phyloP scores from a whole-genome alignment of 129 eudicot species.

The Ambrosia artemisiifolia region DNA sequence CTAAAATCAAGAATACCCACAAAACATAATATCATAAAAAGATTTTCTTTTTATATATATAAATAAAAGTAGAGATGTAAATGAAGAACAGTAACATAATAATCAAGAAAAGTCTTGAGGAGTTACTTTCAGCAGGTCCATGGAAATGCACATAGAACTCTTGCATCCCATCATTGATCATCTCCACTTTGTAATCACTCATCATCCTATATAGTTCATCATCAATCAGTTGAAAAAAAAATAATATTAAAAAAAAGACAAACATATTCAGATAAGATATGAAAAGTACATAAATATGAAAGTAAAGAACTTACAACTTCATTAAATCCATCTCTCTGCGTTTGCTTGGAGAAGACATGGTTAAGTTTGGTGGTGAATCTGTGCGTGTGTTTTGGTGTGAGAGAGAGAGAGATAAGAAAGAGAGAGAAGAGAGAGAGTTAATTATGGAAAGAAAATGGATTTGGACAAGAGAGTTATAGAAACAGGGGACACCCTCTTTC shows the following conservation, averaged over 20 bases:
- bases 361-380: conserved; percentile 2
- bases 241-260: not conserved
- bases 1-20: conserved; percentile 19
- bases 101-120: conserved; percentile 9
- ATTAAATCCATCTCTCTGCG: conserved; percentile 89
- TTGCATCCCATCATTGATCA: conserved; percentile 88
- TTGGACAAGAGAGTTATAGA: conserved; percentile 7
- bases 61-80: not conserved
- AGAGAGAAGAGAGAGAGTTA: conserved; percentile 13
- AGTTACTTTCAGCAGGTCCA: conserved; percentile 79
- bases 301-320: conserved; percentile 59
- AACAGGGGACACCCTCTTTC: conserved; percentile 11
- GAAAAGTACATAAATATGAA: conserved; percentile 1
- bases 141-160: conserved; percentile 78
- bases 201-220: conserved; percentile 59
- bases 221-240: not conserved
- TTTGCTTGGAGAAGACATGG: conserved; percentile 91
- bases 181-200: conserved; percentile 93
- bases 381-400: not conserved
- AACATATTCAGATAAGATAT: not conserved
- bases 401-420: conserved; percentile 29
- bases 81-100: not conserved
- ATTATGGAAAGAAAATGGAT: conserved; percentile 8
- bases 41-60: too few species aligned
- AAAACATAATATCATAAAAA: conserved; percentile 11